Percentiles rank a stretch among this genome's conserved stretches.
Evolutionary conservation across 179 eudicot species (phyloP).

Genomic region (Vitellaria paradoxa): DNA sequence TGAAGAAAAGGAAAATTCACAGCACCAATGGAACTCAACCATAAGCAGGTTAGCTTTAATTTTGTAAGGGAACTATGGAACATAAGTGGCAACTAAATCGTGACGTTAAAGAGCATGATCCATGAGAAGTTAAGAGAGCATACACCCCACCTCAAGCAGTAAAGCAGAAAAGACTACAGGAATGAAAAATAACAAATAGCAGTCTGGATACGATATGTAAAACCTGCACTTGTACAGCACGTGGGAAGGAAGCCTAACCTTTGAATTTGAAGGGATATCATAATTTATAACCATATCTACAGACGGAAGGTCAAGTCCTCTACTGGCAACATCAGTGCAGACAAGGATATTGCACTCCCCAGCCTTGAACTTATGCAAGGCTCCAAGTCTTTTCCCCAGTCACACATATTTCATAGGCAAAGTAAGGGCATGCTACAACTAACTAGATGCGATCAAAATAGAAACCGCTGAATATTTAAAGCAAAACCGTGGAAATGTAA

Average conservation of each 20-base stretch:
- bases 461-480: not conserved
- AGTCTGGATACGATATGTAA: not conserved
- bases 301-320: slow-evolving; percentile 89
- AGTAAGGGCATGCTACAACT: not conserved
- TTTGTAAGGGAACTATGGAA: not conserved
- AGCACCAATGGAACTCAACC: not conserved
- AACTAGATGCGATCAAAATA: not conserved
- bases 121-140: not conserved
- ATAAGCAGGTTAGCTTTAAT: not conserved
- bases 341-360: slow-evolving; percentile 81
- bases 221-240: not conserved
- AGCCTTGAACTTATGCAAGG: slow-evolving; percentile 82
- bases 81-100: not conserved
- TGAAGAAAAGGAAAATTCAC: not conserved
- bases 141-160: not conserved
- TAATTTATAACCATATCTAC: slow-evolving; percentile 93
- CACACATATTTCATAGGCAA: slow-evolving; percentile 1
- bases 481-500: not conserved
- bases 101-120: not conserved
- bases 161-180: not conserved
- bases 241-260: slow-evolving; percentile 11
- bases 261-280: slow-evolving; percentile 70
- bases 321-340: slow-evolving; percentile 89
- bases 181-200: not conserved
- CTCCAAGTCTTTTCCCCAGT: slow-evolving; percentile 84